Evolutionary conservation across 1,284 basidiomycete genomes (phyloP).

Genomic region (Inonotus obliquus): DNA sequence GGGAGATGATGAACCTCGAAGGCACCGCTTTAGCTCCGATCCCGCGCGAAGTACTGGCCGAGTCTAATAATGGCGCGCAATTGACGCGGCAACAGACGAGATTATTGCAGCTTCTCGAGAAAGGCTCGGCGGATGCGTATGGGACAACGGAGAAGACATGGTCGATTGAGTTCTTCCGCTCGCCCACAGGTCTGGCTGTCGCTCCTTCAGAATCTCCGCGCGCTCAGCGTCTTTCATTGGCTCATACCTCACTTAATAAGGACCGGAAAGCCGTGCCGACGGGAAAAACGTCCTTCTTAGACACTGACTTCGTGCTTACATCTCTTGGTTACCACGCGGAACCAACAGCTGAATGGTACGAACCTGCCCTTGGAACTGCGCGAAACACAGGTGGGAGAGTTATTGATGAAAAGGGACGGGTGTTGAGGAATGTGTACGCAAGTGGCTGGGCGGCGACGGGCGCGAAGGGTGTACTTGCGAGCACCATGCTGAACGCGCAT

Average conservation of each 20-base stretch:
- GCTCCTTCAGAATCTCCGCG: conserved; percentile 20
- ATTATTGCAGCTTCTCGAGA: conserved; percentile 59
- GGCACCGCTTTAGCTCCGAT: conserved; percentile 68
- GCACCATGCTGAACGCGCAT: conserved; percentile 94
- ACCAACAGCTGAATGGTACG: conserved; percentile 48
- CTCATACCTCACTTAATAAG: conserved; percentile 56
- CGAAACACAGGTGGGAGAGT: conserved; percentile 51
- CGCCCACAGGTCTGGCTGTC: conserved; percentile 51
- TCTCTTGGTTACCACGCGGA: conserved; percentile 86
- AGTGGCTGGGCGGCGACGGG: conserved; percentile 94
- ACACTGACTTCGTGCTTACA: conserved; percentile 80
- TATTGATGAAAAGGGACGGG: conserved; percentile 37
- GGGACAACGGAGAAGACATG: conserved; percentile 60
- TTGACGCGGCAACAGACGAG: conserved; percentile 57
- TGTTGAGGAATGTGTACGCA: conserved; percentile 72
- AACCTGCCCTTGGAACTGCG: conserved; percentile 49
- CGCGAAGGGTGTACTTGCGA: conserved; percentile 88
- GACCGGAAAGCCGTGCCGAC: conserved; percentile 53
- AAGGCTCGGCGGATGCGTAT: conserved; percentile 54
- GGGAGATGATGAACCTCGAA: conserved; percentile 83
- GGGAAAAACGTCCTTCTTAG: conserved; percentile 45
- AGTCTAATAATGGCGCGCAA: not conserved
- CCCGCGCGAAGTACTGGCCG: conserved; percentile 37
- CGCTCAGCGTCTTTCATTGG: conserved; percentile 43
- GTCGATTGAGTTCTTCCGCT: conserved; percentile 79